phyloP scores from a whole-genome alignment of 345 rosid genomes.

The Citrus reticulata region DNA sequence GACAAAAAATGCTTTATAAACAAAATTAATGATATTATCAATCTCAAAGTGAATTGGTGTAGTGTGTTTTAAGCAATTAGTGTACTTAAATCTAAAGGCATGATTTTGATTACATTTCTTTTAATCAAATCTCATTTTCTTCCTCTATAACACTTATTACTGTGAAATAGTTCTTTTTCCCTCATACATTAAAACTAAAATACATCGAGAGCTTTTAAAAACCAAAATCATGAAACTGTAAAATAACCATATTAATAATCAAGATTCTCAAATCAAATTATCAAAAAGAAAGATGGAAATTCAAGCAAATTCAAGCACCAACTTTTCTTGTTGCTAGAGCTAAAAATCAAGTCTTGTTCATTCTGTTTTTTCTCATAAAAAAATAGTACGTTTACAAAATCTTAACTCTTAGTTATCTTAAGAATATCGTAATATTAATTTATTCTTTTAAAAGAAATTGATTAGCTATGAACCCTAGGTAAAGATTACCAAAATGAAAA shows the following conservation, averaged over 20 bases:
- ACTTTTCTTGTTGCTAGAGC: background rate
- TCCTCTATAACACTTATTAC: background rate
- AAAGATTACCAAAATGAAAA: background rate
- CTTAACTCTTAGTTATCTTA: background rate
- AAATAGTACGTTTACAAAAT: too few species aligned
- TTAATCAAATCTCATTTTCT: background rate
- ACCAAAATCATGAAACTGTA: background rate
- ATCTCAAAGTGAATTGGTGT: too few species aligned
- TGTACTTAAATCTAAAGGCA: background rate
- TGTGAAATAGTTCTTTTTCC: background rate
- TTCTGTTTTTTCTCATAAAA: background rate
- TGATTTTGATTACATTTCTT: background rate
- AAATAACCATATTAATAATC: background rate
- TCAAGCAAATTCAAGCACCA: background rate
- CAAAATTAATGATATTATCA: background rate
- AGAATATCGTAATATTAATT: background rate
- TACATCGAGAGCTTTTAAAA: background rate
- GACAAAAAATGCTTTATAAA: background rate
- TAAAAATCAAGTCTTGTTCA: background rate
- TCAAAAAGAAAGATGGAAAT: too few species aligned
- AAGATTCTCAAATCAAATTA: background rate
- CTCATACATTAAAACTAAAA: background rate
- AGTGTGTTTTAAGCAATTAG: too few species aligned
- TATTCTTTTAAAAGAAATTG: background rate
- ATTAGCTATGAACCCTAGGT: background rate